Evolutionary conservation across 2,329 filamentous ascomycete genomes (phyloP).

Genomic region (Didymella glomerata): DNA sequence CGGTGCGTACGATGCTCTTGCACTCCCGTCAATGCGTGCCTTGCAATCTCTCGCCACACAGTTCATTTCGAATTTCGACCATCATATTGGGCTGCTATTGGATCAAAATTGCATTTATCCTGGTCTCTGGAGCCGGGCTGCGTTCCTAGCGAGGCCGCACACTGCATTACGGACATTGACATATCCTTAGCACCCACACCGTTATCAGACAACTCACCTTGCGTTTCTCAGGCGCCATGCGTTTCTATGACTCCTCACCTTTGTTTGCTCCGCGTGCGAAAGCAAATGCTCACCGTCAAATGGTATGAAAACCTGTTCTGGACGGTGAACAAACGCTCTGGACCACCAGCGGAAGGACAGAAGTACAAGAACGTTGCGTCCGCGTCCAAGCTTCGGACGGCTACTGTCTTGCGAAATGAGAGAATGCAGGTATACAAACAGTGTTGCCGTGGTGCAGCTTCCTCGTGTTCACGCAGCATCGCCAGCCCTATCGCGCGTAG

Average conservation of each 20-base stretch:
- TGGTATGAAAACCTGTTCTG: constrained; percentile 10
- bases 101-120: constrained; percentile 33
- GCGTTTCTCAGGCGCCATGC: constrained; percentile 41
- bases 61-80: constrained; percentile 47
- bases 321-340: constrained; percentile 5
- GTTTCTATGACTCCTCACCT: constrained; percentile 41
- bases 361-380: constrained; percentile 6
- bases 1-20: constrained; percentile 33
- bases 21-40: constrained; percentile 41
- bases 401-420: constrained; percentile 1
- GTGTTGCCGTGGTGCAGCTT: constrained; percentile 24
- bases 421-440: constrained; percentile 8
- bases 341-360: constrained; percentile 5
- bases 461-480: constrained; percentile 36
- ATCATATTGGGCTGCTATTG: constrained; percentile 39
- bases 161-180: constrained; percentile 38
- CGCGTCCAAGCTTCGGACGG: constrained; percentile 14
- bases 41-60: constrained; percentile 49
- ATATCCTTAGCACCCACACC: constrained; percentile 36
- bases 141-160: constrained; percentile 42
- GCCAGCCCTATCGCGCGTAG: constrained; percentile 40
- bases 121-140: constrained; percentile 29
- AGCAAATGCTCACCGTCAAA: constrained; percentile 11
- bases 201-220: constrained; percentile 51
- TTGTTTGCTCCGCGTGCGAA: constrained; percentile 43